Evolutionary conservation across 73 alveolate genomes (phyloP), one percentile per base, ranked within the genome.

Genomic region (Paramecium sonneborni): DNA sequence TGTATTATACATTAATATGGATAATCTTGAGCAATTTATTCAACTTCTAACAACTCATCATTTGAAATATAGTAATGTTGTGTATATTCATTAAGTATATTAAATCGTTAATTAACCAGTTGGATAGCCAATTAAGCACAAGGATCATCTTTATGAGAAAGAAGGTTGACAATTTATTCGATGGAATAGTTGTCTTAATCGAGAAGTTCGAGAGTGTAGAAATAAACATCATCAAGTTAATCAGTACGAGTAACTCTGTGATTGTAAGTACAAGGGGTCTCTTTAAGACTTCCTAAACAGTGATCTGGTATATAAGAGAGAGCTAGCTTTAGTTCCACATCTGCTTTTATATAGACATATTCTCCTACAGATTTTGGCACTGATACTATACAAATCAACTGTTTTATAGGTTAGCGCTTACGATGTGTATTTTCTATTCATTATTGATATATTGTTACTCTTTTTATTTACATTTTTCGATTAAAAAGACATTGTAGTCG

Each of bases 311-410:
- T 23, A 14, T 10, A 79, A 10, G 90, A 79, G n/a, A 79, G 44
- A 24, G 90, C 90, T n/a, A 79, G 26, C 55, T 79, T 79, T 18
- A 79, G 74, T 79, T 79, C 90, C 41, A 79, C 90, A 79, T 38
- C 74, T 6, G 90, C 39, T 24, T 43, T 43, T 11, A 79, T 44
- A 34, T 23, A 79, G 35, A 79, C 30, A 26, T 39, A 23, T 79
- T 46, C 90, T 10, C 74, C 55, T 9, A 79, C 12, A 2, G 41
- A 46, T 23, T 39, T 32, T 20, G 90, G 90, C 20, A 79, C 90
- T 79, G 35, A 30, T 23, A 79, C 90, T 3, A 79, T 32, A 44
- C 90, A 74, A 39, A 74, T 74, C 86, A 32, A 72, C 15, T 72
- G 35, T 35, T 72, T 72, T 0, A 62, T 62, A 26, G 39, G 57